Conservation (phyloP, 306 rosid species). For the Corylus heterophylla region DNA sequence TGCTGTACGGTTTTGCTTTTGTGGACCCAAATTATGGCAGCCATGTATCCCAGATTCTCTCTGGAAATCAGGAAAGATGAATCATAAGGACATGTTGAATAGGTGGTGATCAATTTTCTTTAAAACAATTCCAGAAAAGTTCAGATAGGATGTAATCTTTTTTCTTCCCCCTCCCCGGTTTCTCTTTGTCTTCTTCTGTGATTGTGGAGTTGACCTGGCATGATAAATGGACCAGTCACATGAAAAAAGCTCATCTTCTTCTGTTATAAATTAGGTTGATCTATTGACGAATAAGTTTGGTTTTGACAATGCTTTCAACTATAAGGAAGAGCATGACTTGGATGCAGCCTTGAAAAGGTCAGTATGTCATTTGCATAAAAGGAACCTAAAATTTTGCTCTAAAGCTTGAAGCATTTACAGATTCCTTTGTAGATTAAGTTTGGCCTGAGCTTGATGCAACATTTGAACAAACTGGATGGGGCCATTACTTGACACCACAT, state of each 20-base stretch:
- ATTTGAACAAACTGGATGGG: background rate
- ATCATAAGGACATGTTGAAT: background rate
- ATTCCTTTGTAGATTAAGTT: background rate
- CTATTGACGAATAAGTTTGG: constrained; percentile 7
- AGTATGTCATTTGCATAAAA: background rate
- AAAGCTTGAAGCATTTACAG: background rate
- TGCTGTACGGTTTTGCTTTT: background rate
- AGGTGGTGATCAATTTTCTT: too few relatives aligned
- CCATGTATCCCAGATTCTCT: background rate
- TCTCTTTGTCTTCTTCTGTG: background rate
- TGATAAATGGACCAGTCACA: background rate
- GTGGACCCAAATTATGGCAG: background rate
- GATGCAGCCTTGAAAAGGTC: constrained; percentile 24
- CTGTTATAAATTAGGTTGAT: constrained; percentile 4
- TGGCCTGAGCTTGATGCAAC: background rate
- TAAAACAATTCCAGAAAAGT: too few relatives aligned
- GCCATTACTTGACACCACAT: background rate
- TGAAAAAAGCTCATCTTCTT: background rate
- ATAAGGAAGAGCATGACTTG: constrained; percentile 28
- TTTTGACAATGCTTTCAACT: constrained; percentile 21
- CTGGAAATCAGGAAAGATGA: background rate
- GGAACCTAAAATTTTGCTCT: background rate
- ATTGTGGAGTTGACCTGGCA: background rate
- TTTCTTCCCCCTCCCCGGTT: too few relatives aligned
- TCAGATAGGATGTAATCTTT: too few relatives aligned